phyloP scores from a whole-genome alignment of 139 green algal species.

The Eudorina sp. region DNA sequence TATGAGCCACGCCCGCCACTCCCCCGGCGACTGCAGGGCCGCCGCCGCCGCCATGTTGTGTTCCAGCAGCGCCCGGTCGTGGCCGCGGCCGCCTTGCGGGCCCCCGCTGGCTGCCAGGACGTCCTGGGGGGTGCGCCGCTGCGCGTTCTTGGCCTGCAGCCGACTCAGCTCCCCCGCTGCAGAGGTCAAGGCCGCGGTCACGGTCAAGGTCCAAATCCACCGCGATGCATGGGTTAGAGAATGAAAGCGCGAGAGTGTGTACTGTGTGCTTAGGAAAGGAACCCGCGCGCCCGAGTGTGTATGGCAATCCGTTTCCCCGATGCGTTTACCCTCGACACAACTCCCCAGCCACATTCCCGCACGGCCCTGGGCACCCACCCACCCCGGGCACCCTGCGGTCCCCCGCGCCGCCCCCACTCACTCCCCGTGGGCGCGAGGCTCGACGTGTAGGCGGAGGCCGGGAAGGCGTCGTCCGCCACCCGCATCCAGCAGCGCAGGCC shows the following conservation, averaged over 20 bases:
- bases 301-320: too few species aligned
- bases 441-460: constrained; percentile 48
- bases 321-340: too few species aligned
- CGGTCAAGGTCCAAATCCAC: too few species aligned
- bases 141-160: constrained; percentile 57
- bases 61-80: constrained; percentile 64
- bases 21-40: constrained; percentile 59
- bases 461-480: constrained; percentile 74
- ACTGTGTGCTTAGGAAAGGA: too few species aligned
- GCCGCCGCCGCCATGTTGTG: constrained; percentile 71
- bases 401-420: not conserved
- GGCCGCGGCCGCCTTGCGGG: not conserved
- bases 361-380: too few species aligned
- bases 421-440: not conserved
- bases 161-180: constrained; percentile 64
- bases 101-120: not conserved
- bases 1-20: constrained; percentile 75
- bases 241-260: too few species aligned
- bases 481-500: constrained; percentile 73
- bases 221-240: too few species aligned
- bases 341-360: too few species aligned
- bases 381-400: too few species aligned
- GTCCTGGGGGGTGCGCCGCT: constrained; percentile 16
- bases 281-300: too few species aligned
- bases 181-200: too few species aligned